Evolutionary conservation across 805 yeast genomes (phyloP), one percentile per base, ranked within the genome.

Genomic region (Metschnikowia peoriensis): DNA sequence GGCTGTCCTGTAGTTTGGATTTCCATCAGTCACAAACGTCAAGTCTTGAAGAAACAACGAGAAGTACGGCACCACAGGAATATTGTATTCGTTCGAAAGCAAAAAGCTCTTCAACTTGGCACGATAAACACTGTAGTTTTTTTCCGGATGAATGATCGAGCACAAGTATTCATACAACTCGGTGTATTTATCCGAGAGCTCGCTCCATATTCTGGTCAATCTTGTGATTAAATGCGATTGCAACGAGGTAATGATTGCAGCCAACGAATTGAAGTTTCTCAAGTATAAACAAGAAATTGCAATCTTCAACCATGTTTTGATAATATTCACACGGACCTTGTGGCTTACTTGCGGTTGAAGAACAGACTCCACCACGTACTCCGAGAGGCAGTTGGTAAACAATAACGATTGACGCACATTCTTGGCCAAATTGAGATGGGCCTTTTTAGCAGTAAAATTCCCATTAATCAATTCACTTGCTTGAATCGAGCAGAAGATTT

Each of bases 21-120:
- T 88, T n/a, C 94, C 93, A 59, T 88, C 96, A 47, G 84, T 79
- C n/a, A 87, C 82, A 69, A 88, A 87, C 0, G 92, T 87, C 61
- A 88, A 73, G 67, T 88, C 96, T 67, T 86, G 94, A 43, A 88
- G 70, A 65, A 86, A 88, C 49, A 88, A 69, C 44, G 87, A 84
- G 52, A 88, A 77, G 64, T 87, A 88, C 15, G 96, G 96, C 38
- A 88, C 92, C 17, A 83, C 79, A 0, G 92, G 90, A 17, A 83
- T 72, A 52, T 72, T 79, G 65, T 69, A 69, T 39, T 79, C 81
- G 45, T 79, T 75, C 16, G 76, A 61, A 15, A 70, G 73, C 55
- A 85, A 68, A 49, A 85, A 78, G 60, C 81, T 81, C 50, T 78
- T 76, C 49, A 88, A 63, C 60, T 85, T 86, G 41, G 73, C 72